Evolutionary conservation across 805 yeast species (phyloP).

Genomic region (Candida pini): DNA sequence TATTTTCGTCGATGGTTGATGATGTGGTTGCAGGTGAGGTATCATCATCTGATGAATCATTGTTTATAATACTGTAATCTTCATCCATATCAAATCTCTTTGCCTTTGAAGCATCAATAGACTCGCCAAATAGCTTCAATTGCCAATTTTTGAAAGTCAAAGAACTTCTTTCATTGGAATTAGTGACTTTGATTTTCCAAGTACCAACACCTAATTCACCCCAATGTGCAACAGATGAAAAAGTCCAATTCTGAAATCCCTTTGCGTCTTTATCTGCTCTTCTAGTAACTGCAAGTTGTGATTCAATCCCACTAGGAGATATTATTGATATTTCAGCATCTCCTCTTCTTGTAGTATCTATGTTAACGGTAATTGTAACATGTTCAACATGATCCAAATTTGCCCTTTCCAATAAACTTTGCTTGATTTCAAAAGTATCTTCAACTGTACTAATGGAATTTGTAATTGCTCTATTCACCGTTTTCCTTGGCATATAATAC

Average conservation of each 20-base stretch:
- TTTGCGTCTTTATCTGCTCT: slow-evolving; percentile 44
- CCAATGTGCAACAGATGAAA: slow-evolving; percentile 98
- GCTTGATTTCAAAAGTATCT: slow-evolving; percentile 40
- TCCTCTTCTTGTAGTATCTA: slow-evolving; percentile 64
- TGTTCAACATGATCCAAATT: slow-evolving; percentile 79
- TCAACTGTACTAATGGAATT: slow-evolving; percentile 20
- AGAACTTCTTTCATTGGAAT: slow-evolving; percentile 32
- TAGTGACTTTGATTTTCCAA: slow-evolving; percentile 71
- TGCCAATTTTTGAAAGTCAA: slow-evolving; percentile 62
- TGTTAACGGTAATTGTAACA: slow-evolving; percentile 72
- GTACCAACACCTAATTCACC: slow-evolving; percentile 76
- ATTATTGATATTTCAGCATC: slow-evolving; percentile 54
- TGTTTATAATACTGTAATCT: slow-evolving; percentile 38
- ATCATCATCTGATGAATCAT: slow-evolving; percentile 13
- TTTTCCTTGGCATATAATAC: slow-evolving; percentile 45
- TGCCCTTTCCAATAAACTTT: slow-evolving; percentile 42
- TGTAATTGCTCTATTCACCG: slow-evolving; percentile 26
- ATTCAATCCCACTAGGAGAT: slow-evolving; percentile 72
- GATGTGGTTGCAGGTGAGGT: slow-evolving; percentile 6
- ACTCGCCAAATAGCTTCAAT: slow-evolving; percentile 76
- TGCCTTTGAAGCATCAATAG: slow-evolving; percentile 58
- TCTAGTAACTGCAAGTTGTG: slow-evolving; percentile 70
- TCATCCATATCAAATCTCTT: slow-evolving; percentile 45
- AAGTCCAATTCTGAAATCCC: slow-evolving; percentile 82
- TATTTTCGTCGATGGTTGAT: slow-evolving; percentile 8